phyloP scores from a whole-genome alignment of 139 green algal genomes.

The Micromonas commoda region DNA sequence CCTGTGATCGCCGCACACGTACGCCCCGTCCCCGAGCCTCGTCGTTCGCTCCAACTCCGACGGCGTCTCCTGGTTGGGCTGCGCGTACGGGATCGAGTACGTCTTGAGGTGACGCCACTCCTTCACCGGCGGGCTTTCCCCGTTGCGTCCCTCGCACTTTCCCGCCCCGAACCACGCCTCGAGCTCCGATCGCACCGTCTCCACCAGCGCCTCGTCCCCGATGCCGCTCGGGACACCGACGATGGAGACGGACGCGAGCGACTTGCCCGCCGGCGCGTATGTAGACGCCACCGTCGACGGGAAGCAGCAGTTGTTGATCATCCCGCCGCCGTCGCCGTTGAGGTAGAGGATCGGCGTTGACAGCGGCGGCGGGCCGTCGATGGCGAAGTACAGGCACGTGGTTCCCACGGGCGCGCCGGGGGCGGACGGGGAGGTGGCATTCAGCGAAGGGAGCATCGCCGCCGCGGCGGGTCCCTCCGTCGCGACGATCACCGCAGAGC shows the following conservation, averaged over 20 bases:
- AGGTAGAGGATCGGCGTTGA: conserved; percentile 76
- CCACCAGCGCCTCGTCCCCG: conserved; percentile 59
- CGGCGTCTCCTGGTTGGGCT: conserved; percentile 44
- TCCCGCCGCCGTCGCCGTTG: conserved; percentile 53
- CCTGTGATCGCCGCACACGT: conserved; percentile 82
- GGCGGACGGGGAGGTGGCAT: conserved; percentile 44
- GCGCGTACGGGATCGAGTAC: conserved; percentile 93
- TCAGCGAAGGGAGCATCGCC: conserved; percentile 52
- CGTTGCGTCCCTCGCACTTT: conserved; percentile 41
- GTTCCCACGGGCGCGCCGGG: conserved; percentile 65
- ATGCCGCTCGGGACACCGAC: conserved; percentile 50
- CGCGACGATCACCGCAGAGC: conserved; percentile 73
- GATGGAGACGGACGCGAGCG: conserved; percentile 82
- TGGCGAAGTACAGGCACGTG: conserved; percentile 76
- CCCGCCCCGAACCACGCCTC: conserved; percentile 68
- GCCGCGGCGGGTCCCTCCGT: conserved; percentile 64
- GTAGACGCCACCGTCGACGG: conserved; percentile 18
- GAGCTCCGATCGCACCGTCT: conserved; percentile 60
- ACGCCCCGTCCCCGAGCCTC: conserved; percentile 56
- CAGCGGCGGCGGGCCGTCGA: conserved; percentile 22
- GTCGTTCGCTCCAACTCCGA: conserved; percentile 43
- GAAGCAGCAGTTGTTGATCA: conserved; percentile 38
- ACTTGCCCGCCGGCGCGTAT: conserved; percentile 51
- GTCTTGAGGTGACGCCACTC: conserved; percentile 69
- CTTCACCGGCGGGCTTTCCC: neutral